Conservation (phyloP, 1,284 basidiomycete genomes). For the Sphaerobolus stellatus region DNA sequence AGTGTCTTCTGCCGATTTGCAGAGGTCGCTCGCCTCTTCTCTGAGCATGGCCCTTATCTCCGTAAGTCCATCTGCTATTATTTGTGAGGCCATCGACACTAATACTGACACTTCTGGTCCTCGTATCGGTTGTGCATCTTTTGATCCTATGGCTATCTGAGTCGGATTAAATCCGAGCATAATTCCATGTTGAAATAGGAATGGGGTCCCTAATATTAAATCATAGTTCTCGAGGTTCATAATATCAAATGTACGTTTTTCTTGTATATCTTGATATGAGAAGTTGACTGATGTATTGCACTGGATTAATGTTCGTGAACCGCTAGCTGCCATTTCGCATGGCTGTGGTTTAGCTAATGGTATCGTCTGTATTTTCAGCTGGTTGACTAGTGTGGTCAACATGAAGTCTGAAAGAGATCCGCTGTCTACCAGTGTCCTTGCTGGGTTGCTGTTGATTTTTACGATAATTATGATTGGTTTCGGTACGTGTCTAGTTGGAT, state of each 20-base stretch:
- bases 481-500: not conserved
- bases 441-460: not conserved
- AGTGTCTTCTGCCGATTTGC: constrained; percentile 24
- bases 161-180: constrained; percentile 26
- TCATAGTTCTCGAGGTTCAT: constrained; percentile 34
- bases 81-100: not conserved
- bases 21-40: constrained; percentile 25
- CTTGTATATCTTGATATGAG: constrained; percentile 3
- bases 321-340: constrained; percentile 2
- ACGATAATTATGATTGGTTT: not conserved
- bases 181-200: constrained; percentile 24
- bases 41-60: too few species aligned
- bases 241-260: constrained; percentile 27
- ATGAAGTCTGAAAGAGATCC: constrained; percentile 8
- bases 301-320: constrained; percentile 3
- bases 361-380: constrained; percentile 7
- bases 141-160: constrained; percentile 21
- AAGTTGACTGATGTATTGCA: not conserved
- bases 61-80: too few species aligned
- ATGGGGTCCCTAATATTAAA: constrained; percentile 30
- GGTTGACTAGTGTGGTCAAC: constrained; percentile 12
- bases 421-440: not conserved
- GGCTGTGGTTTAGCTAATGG: constrained; percentile 6
- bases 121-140: constrained; percentile 16
- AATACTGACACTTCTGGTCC: constrained; percentile 22